Evolutionary conservation across 345 rosid species (phyloP).

Genomic region (Camelina laxa): DNA sequence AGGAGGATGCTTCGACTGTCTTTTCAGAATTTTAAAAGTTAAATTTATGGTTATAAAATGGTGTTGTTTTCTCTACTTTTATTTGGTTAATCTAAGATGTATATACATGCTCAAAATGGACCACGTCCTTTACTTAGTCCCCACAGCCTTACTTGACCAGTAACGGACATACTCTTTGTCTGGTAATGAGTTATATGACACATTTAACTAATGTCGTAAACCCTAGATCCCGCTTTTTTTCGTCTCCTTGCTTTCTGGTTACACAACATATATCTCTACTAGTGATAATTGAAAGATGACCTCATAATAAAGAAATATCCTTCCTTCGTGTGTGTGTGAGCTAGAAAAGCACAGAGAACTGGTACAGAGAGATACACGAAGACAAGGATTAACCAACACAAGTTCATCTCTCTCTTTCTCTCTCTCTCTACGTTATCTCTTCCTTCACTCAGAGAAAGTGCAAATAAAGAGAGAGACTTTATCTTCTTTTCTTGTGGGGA

Average conservation of each 20-base stretch:
- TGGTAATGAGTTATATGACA: background rate
- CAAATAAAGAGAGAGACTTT: conserved; percentile 3
- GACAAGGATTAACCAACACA: conserved; percentile 26
- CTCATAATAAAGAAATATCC: background rate
- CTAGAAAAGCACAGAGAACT: conserved; percentile 20
- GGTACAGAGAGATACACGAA: conserved; percentile 32
- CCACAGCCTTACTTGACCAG: background rate
- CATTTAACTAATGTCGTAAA: background rate
- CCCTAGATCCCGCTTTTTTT: conserved; percentile 14
- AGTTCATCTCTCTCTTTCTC: conserved; percentile 11
- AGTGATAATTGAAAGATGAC: background rate
- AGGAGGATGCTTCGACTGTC: conserved; percentile 13
- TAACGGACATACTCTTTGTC: background rate
- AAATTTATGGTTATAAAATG: too few species aligned
- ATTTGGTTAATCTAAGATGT: too few species aligned
- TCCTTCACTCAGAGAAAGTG: conserved; percentile 8
- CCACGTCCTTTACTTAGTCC: background rate
- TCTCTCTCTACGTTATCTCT: conserved; percentile 23
- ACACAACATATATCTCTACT: conserved; percentile 3
- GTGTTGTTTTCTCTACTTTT: too few species aligned
- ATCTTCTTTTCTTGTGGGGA: background rate
- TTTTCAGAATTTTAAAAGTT: background rate
- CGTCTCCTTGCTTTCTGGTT: background rate
- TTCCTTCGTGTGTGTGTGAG: conserved; percentile 9
- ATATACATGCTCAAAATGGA: too few species aligned